Conservation (phyloP, 2,329 filamentous ascomycete genomes). For the Fusarium coicis region DNA sequence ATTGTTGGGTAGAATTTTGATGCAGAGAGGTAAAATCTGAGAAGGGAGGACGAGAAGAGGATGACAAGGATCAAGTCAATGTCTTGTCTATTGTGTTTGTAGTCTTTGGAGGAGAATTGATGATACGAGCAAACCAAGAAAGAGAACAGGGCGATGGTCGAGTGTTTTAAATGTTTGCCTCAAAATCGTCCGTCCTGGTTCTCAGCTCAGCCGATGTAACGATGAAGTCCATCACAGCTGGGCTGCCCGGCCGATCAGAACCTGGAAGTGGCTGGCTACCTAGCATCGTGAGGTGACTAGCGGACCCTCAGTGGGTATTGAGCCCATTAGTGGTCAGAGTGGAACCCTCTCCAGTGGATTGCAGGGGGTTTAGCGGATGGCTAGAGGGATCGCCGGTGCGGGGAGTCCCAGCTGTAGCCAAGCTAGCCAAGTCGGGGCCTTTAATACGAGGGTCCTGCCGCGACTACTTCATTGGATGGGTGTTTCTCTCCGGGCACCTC, state of each 20-base stretch:
- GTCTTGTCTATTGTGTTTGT: background rate
- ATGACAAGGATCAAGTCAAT: background rate
- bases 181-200: slow-evolving; percentile 8
- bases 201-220: slow-evolving; percentile 28
- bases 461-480: slow-evolving; percentile 26
- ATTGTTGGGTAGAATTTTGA: slow-evolving; percentile 10
- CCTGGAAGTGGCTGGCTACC: slow-evolving; percentile 21
- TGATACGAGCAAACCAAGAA: slow-evolving; percentile 18
- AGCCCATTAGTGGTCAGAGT: slow-evolving; percentile 5
- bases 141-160: slow-evolving; percentile 6
- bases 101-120: background rate
- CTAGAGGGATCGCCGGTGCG: slow-evolving; percentile 34
- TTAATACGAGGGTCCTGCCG: slow-evolving; percentile 34
- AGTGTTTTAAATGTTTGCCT: slow-evolving; percentile 29
- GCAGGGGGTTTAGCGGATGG: slow-evolving; percentile 25
- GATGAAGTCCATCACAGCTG: slow-evolving; percentile 22
- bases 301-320: slow-evolving; percentile 22
- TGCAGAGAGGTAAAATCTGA: background rate
- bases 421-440: slow-evolving; percentile 30
- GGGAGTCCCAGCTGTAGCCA: slow-evolving; percentile 34
- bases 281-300: slow-evolving; percentile 10
- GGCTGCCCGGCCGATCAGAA: slow-evolving; percentile 9
- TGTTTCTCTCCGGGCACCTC: slow-evolving; percentile 7
- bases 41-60: background rate
- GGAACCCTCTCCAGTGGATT: slow-evolving; percentile 8